Evolutionary conservation across 495 filamentous ascomycete species (phyloP).

Genomic region (Xylaria grammica): DNA sequence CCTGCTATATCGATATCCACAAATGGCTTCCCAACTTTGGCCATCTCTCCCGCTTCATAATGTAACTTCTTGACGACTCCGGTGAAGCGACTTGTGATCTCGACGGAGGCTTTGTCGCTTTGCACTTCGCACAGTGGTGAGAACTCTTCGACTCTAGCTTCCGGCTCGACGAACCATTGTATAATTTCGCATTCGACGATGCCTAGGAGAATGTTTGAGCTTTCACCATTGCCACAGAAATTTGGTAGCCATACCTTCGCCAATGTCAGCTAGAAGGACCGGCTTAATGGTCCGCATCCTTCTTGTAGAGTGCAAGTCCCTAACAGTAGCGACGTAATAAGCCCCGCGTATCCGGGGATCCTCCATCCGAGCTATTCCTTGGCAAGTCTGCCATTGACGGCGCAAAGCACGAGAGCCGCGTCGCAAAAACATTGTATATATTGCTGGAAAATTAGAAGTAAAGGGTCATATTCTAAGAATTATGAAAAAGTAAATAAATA

Average conservation of each 20-base stretch:
- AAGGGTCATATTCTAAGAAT: slow-evolving; percentile 4
- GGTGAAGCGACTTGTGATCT: slow-evolving; percentile 95
- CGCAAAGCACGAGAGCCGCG: slow-evolving; percentile 47
- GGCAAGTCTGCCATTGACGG: slow-evolving; percentile 47
- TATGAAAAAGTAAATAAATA: slow-evolving; percentile 21
- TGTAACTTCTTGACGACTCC: slow-evolving; percentile 96
- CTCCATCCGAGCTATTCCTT: slow-evolving; percentile 38
- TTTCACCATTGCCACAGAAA: neutral
- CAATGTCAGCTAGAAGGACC: slow-evolving; percentile 92
- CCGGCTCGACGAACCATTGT: slow-evolving; percentile 98
- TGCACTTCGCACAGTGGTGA: slow-evolving; percentile 97
- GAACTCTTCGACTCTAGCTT: slow-evolving; percentile 95
- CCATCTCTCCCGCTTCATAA: slow-evolving; percentile 95
- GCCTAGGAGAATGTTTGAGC: slow-evolving; percentile 54
- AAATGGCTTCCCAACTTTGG: slow-evolving; percentile 86
- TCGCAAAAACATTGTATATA: slow-evolving; percentile 51
- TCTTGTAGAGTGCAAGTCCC: slow-evolving; percentile 66
- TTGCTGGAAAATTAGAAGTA: slow-evolving; percentile 14
- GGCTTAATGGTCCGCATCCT: slow-evolving; percentile 72
- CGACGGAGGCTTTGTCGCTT: slow-evolving; percentile 97
- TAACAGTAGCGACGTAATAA: slow-evolving; percentile 39
- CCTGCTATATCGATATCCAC: slow-evolving; percentile 76
- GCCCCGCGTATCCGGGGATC: slow-evolving; percentile 32
- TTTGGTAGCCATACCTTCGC: slow-evolving; percentile 70
- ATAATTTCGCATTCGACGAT: slow-evolving; percentile 99